Base-by-base conservation (phyloP, 768 basidiomycete species). In the Amanita pseudoporphyria region DNA sequence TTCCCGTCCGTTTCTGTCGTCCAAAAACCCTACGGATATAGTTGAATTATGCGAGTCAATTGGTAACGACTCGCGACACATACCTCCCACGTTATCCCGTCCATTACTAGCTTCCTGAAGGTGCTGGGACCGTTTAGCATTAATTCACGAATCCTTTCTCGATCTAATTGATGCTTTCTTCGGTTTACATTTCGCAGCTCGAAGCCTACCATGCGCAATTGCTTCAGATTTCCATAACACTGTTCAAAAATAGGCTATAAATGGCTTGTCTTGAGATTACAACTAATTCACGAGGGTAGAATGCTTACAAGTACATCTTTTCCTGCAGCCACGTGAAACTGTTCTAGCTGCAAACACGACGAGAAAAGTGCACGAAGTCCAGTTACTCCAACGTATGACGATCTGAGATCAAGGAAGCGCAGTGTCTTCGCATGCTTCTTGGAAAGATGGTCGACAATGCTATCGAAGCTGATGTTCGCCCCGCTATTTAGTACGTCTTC, bases 391-490 rank as follows among this genome's bases (percentile, higher is more conserved):
- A 75, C 53, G 51, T 68, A 71, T 1, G 59, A 63, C 1, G 55
- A 52, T 10, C 56, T 56, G 31, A 72, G 59, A 33, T 66, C 57
- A 24, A 74, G 56, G 10, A 61, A 50, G 14, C 62, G 61, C 6
- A 77, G 53, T 0, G 62, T 66, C 3, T n/a, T 28, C 1, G 56
- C 33, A 47, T 73, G 71, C 31, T 61, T 63, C 43, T 45, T 43
- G 10, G 60, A 53, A n/a, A 76, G 52, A 53, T 74, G 71, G n/a
- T 67, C 63, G 3, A 69, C 47, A 2, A 77, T 60, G 12, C 64
- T 60, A 39, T 69, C 68, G 49, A 67, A 67, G 19, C 62, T 58
- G 14, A 54, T 35, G 16, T 57, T 49, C 7, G 51, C 46, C 3
- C 49, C 58, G 12, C 39, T 43, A 16, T 52, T 53, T 18, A 44